Evolutionary conservation across 495 filamentous ascomycete species (phyloP), one percentile per base, ranked within the genome.

Genomic region (Talaromyces wortmannii): DNA sequence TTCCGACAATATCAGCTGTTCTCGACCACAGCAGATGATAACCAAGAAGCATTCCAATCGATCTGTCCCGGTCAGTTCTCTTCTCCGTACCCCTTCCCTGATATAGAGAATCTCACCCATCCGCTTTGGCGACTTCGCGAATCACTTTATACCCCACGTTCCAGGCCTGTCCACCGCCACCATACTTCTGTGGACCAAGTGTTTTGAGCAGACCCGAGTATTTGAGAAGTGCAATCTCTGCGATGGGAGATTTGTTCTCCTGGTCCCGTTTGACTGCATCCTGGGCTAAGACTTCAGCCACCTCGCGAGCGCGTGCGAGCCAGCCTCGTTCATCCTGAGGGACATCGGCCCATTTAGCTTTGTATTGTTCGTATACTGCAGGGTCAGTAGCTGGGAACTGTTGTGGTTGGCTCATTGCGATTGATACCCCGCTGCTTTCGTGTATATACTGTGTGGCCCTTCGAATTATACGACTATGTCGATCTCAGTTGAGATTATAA

Each of bases 1-100:
- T 81, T 1, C 82, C 82, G 10, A 84, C 78, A 4, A 84, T 67
- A 55, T 71, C 72, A 5, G 78, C 76, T 0, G 79, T 83, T 17
- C 72, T 78, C 0, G 77, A 79, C 82, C 81, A 85, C 42, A 84
- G 73, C 6, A 85, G 70, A 58, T 85, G 81, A 57, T 84, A 84
- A 17, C 81, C 81, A 2, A 84, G 67, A 8, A 83, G 69, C 78
- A 81, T 82, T 6, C 80, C 81, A 43, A 82, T 71, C 11, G 74
- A 83, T 17, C 62, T 70, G 40, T 36, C 32, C 13, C 17, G 13
- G 52, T 61, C 31, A 50, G 45, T 36, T 40, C 45, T 36, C 50
- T 16, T 31, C 43, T 30, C n/a, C 17, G 15, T 16, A 15, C 2
- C 2, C n/a, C 5, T 15, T 5, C 7, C 16, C 7, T 7, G 33